Conservation (phyloP, 306 rosid genomes). For the Vigna reflexopilosa region DNA sequence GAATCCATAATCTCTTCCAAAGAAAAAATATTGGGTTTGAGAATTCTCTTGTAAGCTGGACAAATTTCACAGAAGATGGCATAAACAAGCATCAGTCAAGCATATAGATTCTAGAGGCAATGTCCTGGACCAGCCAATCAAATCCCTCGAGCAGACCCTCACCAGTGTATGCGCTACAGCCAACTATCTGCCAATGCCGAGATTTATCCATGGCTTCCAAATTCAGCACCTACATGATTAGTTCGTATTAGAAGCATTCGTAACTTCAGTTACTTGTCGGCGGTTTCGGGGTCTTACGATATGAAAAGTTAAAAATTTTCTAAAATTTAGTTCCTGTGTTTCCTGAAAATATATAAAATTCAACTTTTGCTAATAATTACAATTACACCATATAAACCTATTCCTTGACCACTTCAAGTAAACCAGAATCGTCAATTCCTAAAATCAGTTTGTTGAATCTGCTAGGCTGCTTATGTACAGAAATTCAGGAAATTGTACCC, state of each 20-base stretch:
- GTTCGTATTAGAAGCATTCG: neutral
- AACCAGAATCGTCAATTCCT: neutral
- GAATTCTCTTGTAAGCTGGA: neutral
- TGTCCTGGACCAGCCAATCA: slow-evolving; percentile 75
- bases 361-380: slow-evolving; percentile 1
- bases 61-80: neutral
- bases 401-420: neutral
- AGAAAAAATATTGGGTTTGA: neutral
- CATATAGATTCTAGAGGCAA: slow-evolving; percentile 36
- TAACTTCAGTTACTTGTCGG: neutral
- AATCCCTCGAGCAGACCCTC: slow-evolving; percentile 84
- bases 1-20: slow-evolving; percentile 5
- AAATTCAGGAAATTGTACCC: neutral
- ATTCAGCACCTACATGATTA: slow-evolving; percentile 62
- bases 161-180: slow-evolving; percentile 84
- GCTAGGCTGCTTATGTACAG: neutral
- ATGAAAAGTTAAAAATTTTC: neutral
- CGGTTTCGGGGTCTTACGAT: neutral
- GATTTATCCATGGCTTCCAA: slow-evolving; percentile 81
- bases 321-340: neutral
- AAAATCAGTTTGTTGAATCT: neutral
- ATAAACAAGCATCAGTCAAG: slow-evolving; percentile 19
- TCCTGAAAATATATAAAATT: neutral
- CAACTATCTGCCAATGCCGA: slow-evolving; percentile 82
- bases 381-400: neutral